phyloP scores from a whole-genome alignment of 1,139 yeast genomes.

The Geotrichum carabidarum region DNA sequence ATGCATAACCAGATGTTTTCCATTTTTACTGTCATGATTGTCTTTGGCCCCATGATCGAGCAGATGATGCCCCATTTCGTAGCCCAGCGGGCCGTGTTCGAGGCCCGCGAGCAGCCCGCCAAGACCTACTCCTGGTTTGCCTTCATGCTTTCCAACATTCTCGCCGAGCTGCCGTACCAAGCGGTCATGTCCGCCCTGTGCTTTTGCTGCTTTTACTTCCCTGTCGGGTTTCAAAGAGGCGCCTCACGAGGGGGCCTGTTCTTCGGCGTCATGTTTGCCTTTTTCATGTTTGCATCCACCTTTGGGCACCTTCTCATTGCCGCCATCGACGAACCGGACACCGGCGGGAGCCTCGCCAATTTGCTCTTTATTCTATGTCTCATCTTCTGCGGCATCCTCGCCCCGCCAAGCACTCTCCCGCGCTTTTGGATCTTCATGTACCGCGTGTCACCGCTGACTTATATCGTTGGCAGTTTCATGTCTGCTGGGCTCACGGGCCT shows the following conservation, averaged over 20 bases:
- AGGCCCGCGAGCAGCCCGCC: constrained; percentile 84
- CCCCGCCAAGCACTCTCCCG: constrained; percentile 53
- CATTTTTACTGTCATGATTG: constrained; percentile 60
- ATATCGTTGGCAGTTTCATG: constrained; percentile 56
- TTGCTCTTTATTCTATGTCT: constrained; percentile 62
- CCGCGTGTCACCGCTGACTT: constrained; percentile 65
- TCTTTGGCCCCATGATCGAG: constrained; percentile 59
- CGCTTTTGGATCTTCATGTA: constrained; percentile 70
- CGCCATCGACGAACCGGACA: constrained; percentile 59
- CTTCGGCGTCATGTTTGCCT: constrained; percentile 54
- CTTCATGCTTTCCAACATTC: constrained; percentile 56
- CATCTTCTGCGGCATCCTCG: constrained; percentile 80
- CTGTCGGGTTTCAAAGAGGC: constrained; percentile 56
- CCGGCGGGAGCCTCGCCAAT: constrained; percentile 66
- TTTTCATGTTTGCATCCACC: constrained; percentile 57
- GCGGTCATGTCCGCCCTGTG: constrained; percentile 59
- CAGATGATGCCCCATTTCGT: constrained; percentile 72
- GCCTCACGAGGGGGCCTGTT: constrained; percentile 61
- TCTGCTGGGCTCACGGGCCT: constrained; percentile 51
- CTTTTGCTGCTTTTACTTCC: constrained; percentile 75
- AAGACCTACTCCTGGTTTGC: constrained; percentile 60
- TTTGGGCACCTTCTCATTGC: constrained; percentile 63
- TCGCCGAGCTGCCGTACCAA: constrained; percentile 76
- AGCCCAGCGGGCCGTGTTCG: constrained; percentile 70
- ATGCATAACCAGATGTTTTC: constrained; percentile 50